A percentile compares a stretch with the other conserved stretches of the same genome.
These are phyloP conservation scores for Fusarium sp. DNA, from an alignment of 2,329 filamentous ascomycete genomes.

Conservation along the genomic window DNA sequence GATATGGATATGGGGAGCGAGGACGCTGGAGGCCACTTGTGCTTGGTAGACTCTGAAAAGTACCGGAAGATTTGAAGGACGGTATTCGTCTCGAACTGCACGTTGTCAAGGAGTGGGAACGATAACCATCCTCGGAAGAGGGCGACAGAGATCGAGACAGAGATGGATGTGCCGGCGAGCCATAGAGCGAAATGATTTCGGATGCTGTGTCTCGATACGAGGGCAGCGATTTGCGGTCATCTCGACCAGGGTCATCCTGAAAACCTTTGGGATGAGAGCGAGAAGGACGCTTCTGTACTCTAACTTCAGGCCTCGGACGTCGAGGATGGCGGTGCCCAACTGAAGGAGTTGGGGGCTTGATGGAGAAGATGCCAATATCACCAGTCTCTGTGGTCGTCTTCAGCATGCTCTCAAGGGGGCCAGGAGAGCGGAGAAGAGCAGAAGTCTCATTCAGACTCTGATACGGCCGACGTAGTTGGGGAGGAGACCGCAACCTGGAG, in stretches of 20 bases:
- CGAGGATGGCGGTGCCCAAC: slow-evolving; percentile 46
- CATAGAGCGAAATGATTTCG: slow-evolving; percentile 68
- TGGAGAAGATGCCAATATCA: slow-evolving; percentile 72
- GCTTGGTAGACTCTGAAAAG: slow-evolving; percentile 61
- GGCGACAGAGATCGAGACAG: slow-evolving; percentile 57
- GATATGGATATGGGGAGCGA: slow-evolving; percentile 70
- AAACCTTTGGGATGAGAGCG: slow-evolving; percentile 47
- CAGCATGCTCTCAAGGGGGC: slow-evolving; percentile 72
- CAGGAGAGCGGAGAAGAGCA: slow-evolving; percentile 60
- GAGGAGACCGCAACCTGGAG: slow-evolving; percentile 33
- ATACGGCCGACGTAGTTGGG: slow-evolving; percentile 53
- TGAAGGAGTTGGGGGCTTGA: slow-evolving; percentile 51
- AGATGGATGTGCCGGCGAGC: slow-evolving; percentile 61
- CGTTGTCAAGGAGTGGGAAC: slow-evolving; percentile 68
- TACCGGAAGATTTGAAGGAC: slow-evolving; percentile 61
- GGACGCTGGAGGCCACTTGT: slow-evolving; percentile 60
- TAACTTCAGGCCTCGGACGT: slow-evolving; percentile 46
- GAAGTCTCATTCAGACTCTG: slow-evolving; percentile 58
- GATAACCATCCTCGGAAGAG: slow-evolving; percentile 58
- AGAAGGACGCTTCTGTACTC: slow-evolving; percentile 44
- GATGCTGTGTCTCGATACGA: slow-evolving; percentile 65
- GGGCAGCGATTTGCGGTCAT: slow-evolving; percentile 59
- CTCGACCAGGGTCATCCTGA: slow-evolving; percentile 49
- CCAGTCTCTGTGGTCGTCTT: slow-evolving; percentile 75
- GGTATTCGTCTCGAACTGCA: slow-evolving; percentile 60